A percentile compares a stretch with the other conserved stretches of the same genome.
These are phyloP conservation scores for Nematodospora valgi DNA, from an alignment of 805 yeast genomes.

Conservation along the genomic window DNA sequence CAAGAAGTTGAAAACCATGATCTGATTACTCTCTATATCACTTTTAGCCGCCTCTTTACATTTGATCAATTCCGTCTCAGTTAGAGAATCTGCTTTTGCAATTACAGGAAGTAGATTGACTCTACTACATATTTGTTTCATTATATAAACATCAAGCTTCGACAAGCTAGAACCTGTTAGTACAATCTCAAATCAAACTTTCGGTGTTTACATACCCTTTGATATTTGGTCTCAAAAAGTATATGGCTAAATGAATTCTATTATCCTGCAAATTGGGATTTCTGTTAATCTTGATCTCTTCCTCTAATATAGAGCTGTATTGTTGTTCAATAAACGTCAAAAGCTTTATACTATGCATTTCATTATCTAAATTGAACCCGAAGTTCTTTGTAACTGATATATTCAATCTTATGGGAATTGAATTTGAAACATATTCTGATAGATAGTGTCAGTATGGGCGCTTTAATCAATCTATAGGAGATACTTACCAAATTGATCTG, in stretches of 20 bases:
- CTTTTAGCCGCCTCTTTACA: constrained; percentile 54
- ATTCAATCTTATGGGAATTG: constrained; percentile 18
- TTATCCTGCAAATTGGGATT: constrained; percentile 44
- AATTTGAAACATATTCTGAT: constrained; percentile 6
- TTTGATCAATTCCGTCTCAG: constrained; percentile 48
- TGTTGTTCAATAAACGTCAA: constrained; percentile 77
- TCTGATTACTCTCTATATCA: constrained; percentile 51
- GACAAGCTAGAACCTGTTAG: constrained; percentile 33
- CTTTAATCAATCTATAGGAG: no score
- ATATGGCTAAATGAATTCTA: constrained; percentile 78
- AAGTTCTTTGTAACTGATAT: constrained; percentile 21
- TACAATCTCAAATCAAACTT: constrained; percentile 8
- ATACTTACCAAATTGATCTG: constrained; percentile 2
- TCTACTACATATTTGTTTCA: constrained; percentile 66
- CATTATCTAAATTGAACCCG: constrained; percentile 22
- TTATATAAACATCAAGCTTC: constrained; percentile 66
- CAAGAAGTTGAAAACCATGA: constrained; percentile 33
- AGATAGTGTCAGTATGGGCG: constrained; percentile 6
- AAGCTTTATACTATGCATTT: constrained; percentile 23
- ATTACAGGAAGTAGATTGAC: constrained; percentile 82
- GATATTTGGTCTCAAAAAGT: constrained; percentile 74
- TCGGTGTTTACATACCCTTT: constrained; percentile 31
- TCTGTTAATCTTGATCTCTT: constrained; percentile 37
- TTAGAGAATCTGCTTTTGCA: constrained; percentile 75
- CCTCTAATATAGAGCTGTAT: constrained; percentile 67